Percentiles rank a stretch among this genome's conserved stretches.
These are phyloP conservation scores for Linanthus parryae DNA, from an alignment of 148 eudicot genomes.

Conservation along the genomic window DNA sequence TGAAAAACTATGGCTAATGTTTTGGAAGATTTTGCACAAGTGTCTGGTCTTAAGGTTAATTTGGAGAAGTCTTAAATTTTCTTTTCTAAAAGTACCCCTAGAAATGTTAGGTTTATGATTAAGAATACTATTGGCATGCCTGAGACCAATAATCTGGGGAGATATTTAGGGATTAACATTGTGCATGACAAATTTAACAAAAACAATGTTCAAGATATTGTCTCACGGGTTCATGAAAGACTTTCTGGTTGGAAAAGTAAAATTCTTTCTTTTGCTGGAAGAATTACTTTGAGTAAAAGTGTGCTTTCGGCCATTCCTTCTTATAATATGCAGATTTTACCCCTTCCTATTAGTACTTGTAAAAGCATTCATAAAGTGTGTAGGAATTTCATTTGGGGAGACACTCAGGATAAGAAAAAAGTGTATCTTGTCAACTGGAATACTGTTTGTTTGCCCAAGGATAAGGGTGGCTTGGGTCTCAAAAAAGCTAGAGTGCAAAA, in stretches of 20 bases:
- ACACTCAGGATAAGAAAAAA: not conserved
- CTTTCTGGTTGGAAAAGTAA: not conserved
- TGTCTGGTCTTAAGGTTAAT: not conserved
- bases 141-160: not conserved
- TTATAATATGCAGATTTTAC: not conserved
- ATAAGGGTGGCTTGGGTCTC: not conserved
- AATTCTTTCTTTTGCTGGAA: not conserved
- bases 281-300: not conserved
- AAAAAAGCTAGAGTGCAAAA: not conserved
- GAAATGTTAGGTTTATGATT: not conserved
- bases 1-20: not conserved
- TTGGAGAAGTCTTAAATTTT: not conserved
- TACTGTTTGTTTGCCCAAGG: not conserved
- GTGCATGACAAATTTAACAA: not conserved
- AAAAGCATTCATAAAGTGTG: not conserved
- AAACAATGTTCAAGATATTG: not conserved
- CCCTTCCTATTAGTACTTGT: not conserved
- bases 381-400: not conserved
- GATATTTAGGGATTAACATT: not conserved
- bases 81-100: not conserved
- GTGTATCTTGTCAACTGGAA: not conserved
- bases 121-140: not conserved
- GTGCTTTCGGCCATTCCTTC: not conserved
- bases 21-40: not conserved
- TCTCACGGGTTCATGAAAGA: not conserved